Evolutionary conservation across 1,284 basidiomycete genomes (phyloP).

Genomic region (Ceratobasidium sp.): DNA sequence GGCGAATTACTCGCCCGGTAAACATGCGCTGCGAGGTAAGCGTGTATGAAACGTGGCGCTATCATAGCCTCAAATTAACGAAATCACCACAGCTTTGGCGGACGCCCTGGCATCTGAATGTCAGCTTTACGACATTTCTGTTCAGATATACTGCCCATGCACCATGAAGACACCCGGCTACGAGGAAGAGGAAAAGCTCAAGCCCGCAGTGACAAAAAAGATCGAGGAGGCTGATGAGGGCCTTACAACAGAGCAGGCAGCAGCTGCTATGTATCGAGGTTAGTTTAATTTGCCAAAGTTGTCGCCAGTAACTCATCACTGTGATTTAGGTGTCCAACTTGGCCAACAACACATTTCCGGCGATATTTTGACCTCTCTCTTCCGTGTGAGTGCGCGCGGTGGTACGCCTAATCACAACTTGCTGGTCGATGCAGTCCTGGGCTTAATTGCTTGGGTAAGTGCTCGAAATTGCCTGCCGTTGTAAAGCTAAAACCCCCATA

Average conservation of each 20-base stretch:
- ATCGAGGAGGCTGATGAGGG: conserved; percentile 84
- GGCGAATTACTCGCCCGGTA: conserved; percentile 86
- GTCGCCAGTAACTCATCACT: background rate
- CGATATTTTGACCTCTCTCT: conserved; percentile 73
- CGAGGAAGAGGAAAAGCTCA: conserved; percentile 81
- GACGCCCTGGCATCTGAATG: conserved; percentile 88
- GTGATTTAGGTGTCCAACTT: conserved; percentile 68
- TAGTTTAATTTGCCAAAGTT: conserved; percentile 44
- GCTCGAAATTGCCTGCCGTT: background rate
- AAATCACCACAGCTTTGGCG: conserved; percentile 67
- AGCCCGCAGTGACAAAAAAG: conserved; percentile 81
- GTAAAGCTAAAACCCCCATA: conserved; percentile 43
- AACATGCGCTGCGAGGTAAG: conserved; percentile 87
- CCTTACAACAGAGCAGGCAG: conserved; percentile 73
- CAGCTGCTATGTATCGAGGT: conserved; percentile 73
- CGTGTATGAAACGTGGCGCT: background rate
- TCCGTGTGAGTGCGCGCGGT: conserved; percentile 76
- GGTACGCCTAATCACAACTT: conserved; percentile 71
- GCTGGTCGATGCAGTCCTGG: conserved; percentile 64
- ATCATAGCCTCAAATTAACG: background rate
- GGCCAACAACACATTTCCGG: conserved; percentile 82
- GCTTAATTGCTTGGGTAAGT: conserved; percentile 61
- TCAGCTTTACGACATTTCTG: conserved; percentile 77
- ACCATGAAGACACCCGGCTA: conserved; percentile 88
- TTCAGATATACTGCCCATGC: conserved; percentile 89